Evolutionary conservation across 2,329 filamentous ascomycete genomes (phyloP), one percentile per base, ranked within the genome.

Genomic region (Fusarium acutatum): DNA sequence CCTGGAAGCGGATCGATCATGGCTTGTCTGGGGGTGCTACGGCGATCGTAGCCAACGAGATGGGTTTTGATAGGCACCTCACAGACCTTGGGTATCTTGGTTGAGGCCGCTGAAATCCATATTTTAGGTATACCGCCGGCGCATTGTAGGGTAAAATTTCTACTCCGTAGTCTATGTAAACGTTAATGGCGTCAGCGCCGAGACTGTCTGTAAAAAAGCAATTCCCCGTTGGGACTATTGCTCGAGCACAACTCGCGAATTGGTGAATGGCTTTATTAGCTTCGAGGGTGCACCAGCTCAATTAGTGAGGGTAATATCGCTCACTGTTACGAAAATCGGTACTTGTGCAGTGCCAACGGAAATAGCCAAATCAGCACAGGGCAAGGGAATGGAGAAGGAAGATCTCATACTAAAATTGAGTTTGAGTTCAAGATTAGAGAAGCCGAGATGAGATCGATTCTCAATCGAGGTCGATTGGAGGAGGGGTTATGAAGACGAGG

Each of bases 151-250:
- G 17, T 26, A 50, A 20, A 13, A 18, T 18, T 34, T 12, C 32
- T 14, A 26, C 17, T 20, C n/a, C 26, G 9, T 11, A 24, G 15
- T 52, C 32, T 26, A 30, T 54, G 46, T n/a, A 46, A 69, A 41
- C 64, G 53, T 28, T 35, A 35, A 74, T 77, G 67, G 67, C 65
- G 72, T 75, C 66, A 76, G 60, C 50, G 38, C 43, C 30, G 67
- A 62, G 63, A 47, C 41, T 35, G 32, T 67, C 60, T 60, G 44
- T 20, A 40, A 77, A 75, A 74, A 77, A 75, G 75, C 58, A 75
- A 74, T 38, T 41, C 32, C 28, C 34, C n/a, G n/a, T 24, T 56
- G n/a, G 35, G 60, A 52, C 41, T 65, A 49, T 67, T n/a, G 22
- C 34, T 46, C 20, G 40, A 46, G n/a, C 30, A 43, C 53, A 65